Percentiles rank a stretch among this genome's conserved stretches.
Conservation (phyloP, 169 alveolate genomes). For the Perkinsus marinus region DNA sequence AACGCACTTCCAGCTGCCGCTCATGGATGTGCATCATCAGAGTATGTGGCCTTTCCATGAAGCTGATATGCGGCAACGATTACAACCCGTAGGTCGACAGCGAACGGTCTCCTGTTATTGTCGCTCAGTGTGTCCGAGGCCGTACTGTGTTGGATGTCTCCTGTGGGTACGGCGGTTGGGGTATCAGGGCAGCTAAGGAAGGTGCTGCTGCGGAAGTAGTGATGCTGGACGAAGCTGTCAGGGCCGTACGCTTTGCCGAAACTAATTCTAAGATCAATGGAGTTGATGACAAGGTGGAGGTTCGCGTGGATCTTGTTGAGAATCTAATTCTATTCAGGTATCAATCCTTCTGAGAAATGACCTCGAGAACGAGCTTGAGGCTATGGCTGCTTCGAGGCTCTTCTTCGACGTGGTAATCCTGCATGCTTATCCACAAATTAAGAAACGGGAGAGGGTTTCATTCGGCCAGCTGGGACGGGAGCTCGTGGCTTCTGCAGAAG, state of each 20-base stretch:
- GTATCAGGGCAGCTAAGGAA: background rate
- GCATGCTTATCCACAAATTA: background rate
- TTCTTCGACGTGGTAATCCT: background rate
- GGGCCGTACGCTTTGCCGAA: background rate
- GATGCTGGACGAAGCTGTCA: background rate
- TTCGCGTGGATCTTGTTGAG: background rate
- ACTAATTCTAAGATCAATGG: background rate
- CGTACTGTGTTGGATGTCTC: background rate
- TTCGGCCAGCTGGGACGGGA: background rate
- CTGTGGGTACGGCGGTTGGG: background rate
- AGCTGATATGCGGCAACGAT: background rate
- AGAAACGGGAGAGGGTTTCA: background rate
- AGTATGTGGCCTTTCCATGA: background rate
- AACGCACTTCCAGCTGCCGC: background rate
- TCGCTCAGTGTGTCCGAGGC: background rate
- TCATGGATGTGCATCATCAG: background rate
- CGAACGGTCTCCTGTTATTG: background rate
- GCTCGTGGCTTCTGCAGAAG: background rate
- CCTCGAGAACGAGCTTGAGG: background rate
- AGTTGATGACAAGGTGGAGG: background rate
- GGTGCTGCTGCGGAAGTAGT: background rate
- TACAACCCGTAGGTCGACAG: background rate
- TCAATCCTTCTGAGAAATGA: background rate
- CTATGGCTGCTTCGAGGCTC: background rate
- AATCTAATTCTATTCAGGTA: background rate